Percentiles rank a stretch among this genome's conserved stretches.
Evolutionary conservation across 1,139 yeast species (phyloP).

Genomic region (Suhomyces atakaporum): DNA sequence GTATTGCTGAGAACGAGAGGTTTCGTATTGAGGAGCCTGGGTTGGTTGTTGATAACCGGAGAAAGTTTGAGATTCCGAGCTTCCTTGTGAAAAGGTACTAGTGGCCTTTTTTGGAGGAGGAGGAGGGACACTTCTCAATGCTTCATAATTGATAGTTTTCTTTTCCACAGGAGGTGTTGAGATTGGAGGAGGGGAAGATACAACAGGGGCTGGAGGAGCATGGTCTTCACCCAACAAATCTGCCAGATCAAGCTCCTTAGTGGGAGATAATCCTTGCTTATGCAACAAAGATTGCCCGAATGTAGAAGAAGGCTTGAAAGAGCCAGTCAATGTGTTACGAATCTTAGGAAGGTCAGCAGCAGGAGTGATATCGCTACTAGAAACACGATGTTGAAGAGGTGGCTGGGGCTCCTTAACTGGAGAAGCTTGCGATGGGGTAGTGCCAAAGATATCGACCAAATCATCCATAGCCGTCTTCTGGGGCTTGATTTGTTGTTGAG

Average conservation of each 20-base stretch:
- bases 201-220: slow-evolving; percentile 9
- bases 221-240: slow-evolving; percentile 33
- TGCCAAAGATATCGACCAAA: slow-evolving; percentile 58
- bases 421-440: slow-evolving; percentile 26
- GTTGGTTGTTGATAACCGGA: slow-evolving; percentile 6
- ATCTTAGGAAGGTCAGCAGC: slow-evolving; percentile 39
- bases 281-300: slow-evolving; percentile 64
- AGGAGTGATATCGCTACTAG: slow-evolving; percentile 42
- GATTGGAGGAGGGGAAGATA: slow-evolving; percentile 7
- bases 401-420: slow-evolving; percentile 24
- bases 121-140: slow-evolving; percentile 51
- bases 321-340: slow-evolving; percentile 39
- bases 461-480: slow-evolving; percentile 67
- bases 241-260: slow-evolving; percentile 25
- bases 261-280: slow-evolving; percentile 25
- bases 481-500: slow-evolving; percentile 23
- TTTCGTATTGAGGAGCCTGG: slow-evolving; percentile 7
- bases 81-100: slow-evolving; percentile 2
- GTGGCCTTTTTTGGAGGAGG: slow-evolving; percentile 34
- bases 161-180: slow-evolving; percentile 12
- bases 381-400: slow-evolving; percentile 26
- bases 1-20: slow-evolving; percentile 2
- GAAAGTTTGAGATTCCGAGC: slow-evolving; percentile 6
- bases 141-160: slow-evolving; percentile 45
- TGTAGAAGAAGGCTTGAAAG: slow-evolving; percentile 60